phyloP scores from a whole-genome alignment of 768 basidiomycete genomes.

The Trametopsis cervina region DNA sequence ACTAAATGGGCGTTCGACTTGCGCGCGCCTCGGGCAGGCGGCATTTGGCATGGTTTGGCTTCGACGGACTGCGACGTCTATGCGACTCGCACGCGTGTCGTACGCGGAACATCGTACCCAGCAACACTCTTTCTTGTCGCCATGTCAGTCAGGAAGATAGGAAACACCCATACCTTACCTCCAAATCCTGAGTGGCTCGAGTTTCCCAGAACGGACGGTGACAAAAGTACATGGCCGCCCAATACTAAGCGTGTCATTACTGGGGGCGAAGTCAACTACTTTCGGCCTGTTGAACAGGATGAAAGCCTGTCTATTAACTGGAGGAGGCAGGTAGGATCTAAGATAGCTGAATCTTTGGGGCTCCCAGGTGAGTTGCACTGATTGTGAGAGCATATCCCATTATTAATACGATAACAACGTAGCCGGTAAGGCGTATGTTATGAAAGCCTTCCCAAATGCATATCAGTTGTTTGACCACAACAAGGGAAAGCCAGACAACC shows the following conservation, averaged over 20 bases:
- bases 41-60: no score
- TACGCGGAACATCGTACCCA: neutral
- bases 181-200: slow-evolving; percentile 47
- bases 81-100: neutral
- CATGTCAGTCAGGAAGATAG: slow-evolving; percentile 14
- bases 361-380: slow-evolving; percentile 44
- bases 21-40: no score
- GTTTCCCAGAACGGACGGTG: slow-evolving; percentile 59
- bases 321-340: slow-evolving; percentile 33
- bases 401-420: slow-evolving; percentile 1
- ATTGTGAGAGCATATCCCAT: no score
- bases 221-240: slow-evolving; percentile 43
- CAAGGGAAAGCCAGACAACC: slow-evolving; percentile 46
- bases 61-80: neutral
- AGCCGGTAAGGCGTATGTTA: slow-evolving; percentile 52
- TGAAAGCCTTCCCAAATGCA: slow-evolving; percentile 56
- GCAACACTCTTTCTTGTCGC: slow-evolving; percentile 2
- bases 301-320: slow-evolving; percentile 51
- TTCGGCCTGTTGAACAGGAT: slow-evolving; percentile 46
- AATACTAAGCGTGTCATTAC: slow-evolving; percentile 48
- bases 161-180: slow-evolving; percentile 32
- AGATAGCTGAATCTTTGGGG: slow-evolving; percentile 37
- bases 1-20: no score
- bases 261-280: slow-evolving; percentile 68
- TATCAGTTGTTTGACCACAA: slow-evolving; percentile 74